Percentiles rank a stretch among this genome's conserved stretches.
Conservation (phyloP, 345 rosid species). For the Hibiscus trionum region DNA sequence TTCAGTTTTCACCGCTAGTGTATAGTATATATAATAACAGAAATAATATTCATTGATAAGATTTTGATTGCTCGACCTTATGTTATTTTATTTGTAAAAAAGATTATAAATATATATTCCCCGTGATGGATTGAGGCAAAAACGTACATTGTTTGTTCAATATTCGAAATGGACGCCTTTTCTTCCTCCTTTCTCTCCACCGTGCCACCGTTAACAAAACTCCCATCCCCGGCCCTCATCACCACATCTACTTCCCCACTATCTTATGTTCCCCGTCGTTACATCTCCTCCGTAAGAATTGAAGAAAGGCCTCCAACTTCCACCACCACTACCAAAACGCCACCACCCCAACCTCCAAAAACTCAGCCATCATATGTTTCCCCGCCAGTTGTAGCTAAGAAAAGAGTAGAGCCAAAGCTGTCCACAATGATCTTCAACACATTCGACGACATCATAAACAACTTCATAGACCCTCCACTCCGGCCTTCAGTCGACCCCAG, state of each 20-base stretch:
- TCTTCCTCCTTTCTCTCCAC: constrained; percentile 5
- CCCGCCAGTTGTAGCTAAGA: not conserved
- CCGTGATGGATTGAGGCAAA: not conserved
- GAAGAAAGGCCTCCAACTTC: not conserved
- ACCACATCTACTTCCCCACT: not conserved
- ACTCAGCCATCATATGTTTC: constrained; percentile 16
- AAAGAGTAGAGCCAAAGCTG: not conserved
- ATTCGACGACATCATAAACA: constrained; percentile 44
- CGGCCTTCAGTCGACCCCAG: constrained; percentile 42
- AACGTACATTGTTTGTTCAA: not conserved
- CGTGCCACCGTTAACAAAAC: not conserved
- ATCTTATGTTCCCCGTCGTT: not conserved
- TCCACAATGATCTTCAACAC: constrained; percentile 23
- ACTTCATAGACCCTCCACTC: constrained; percentile 47
- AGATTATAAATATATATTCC: not conserved
- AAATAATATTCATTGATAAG: no score
- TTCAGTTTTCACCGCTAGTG: no score
- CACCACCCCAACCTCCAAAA: not conserved
- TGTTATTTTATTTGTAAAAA: no score
- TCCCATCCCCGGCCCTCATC: not conserved
- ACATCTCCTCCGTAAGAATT: constrained; percentile 3
- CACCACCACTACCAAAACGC: not conserved
- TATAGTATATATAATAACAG: no score
- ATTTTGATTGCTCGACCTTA: no score
- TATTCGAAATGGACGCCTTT: not conserved